Evolutionary conservation across 2,329 filamentous ascomycete genomes (phyloP), one percentile per base, ranked within the genome.

Genomic region (Ceratocystis cacaofunesta): DNA sequence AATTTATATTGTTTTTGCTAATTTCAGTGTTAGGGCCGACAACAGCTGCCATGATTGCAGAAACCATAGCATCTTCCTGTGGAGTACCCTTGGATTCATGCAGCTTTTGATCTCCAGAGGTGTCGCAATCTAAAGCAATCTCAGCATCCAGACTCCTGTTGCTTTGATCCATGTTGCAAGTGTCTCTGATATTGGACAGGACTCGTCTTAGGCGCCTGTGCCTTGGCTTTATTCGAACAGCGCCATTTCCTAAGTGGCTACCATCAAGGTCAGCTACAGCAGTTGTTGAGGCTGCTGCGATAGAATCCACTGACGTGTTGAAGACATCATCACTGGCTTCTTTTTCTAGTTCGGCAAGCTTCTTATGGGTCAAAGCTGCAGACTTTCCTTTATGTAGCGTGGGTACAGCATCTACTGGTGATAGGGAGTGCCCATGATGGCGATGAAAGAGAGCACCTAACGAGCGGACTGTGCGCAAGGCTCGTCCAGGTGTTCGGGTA

Each of bases 361-460:
- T 62, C 28, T 62, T 62, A 15, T 62, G 61, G 4, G 43, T 32
- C 30, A 50, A 32, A 30, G 41, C 30, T 44, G 44, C 44, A 55
- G n/a, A 25, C 55, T 28, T 25, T 36, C 30, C 28, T 50, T 62
- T 43, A 32, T 28, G 63, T 22, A 62, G 36, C 17, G 66, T 36
- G 22, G 63, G 66, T 22, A 61, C 43, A 43, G 52, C 19, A 15
- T 58, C 12, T 17, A 36, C 6, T 50, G 7, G 62, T n/a, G 36
- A 41, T 28, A 41, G 28, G 5, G 63, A 67, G 19, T 58, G 17
- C 7, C 32, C 32, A n/a, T 61, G 60, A 25, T 65, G 58, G n/a
- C 66, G 66, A 41, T 67, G 63, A 36, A 67, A 65, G 41, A 65
- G 61, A 30, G 66, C 62, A 36, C 63, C 62, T 41, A 67, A 36